A percentile compares a stretch with the other conserved stretches of the same genome.
phyloP scores from a whole-genome alignment of 495 filamentous ascomycete species.

The Talaromyces liani region DNA sequence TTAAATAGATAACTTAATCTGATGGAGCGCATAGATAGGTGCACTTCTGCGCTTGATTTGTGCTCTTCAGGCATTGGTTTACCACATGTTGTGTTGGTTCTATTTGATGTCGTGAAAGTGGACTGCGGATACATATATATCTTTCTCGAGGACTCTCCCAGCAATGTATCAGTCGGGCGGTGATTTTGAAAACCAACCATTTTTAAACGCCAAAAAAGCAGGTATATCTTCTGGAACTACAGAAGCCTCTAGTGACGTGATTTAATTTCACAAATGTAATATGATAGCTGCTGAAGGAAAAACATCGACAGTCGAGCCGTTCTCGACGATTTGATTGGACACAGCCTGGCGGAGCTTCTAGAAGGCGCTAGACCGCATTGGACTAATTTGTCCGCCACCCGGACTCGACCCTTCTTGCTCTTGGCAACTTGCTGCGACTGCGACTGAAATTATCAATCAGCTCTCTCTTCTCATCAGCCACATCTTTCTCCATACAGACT shows the following conservation, averaged over 20 bases:
- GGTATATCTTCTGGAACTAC: not conserved
- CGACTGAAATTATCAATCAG: not conserved
- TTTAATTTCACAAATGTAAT: not conserved
- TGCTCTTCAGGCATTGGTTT: not conserved
- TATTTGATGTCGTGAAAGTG: not conserved
- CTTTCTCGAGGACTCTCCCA: not conserved
- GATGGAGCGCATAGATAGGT: not conserved
- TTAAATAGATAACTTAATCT: not conserved
- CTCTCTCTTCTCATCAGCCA: not conserved
- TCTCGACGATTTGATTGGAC: not conserved
- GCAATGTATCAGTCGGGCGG: not conserved
- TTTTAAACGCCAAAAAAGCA: not conserved
- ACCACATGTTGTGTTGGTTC: not conserved
- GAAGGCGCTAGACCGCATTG: conserved; percentile 6
- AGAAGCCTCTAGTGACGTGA: not conserved
- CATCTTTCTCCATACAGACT: not conserved
- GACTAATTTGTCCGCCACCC: conserved; percentile 8
- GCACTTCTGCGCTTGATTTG: not conserved
- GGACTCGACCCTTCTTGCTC: not conserved
- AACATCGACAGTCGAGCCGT: not conserved
- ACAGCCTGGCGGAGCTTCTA: not conserved
- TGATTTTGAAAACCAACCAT: not conserved
- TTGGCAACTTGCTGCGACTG: not conserved
- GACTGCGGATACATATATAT: not conserved
- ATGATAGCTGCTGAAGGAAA: not conserved